Base-by-base conservation (phyloP, 805 yeast species). In the Starmerella riodocensis region DNA sequence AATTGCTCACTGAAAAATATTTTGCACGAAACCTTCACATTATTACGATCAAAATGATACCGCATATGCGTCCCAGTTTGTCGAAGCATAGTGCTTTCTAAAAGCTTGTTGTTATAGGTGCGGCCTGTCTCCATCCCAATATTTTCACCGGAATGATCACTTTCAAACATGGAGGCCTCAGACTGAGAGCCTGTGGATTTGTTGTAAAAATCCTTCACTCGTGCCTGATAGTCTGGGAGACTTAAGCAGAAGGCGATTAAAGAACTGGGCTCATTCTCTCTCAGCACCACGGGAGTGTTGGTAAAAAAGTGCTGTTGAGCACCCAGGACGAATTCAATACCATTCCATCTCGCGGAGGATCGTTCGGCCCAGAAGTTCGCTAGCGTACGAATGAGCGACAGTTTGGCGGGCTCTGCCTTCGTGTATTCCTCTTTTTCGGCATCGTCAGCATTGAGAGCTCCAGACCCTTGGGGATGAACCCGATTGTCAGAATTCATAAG, bases 311-410 rank as follows among this genome's bases (percentile, higher is more conserved):
- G 97, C 54, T 91, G 97, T 0, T 78, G 70, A 0, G 85, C 70
- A 2, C 61, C 69, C 39, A 86, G 65, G 1, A 97, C 94, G 58
- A 85, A 86, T 16, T 73, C 78, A 25, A 91, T 64, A 0, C 95
- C 93, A 48, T 82, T 85, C 97, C 97, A 93, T 17, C 91, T 67
- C 1, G 93, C 78, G 0, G 96, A 91, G 1, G 97, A 82, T 52
- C 98, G 65, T 60, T 91, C 97, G 1, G 96, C 96, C 97, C 97
- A 91, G 59, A 91, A 91, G 51, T 77, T 83, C 0, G 93, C 73
- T 40, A 93, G 63, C 0, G 93, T 75, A 51, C 81, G 83, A 63
- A 91, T 71, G 26, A 91, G 59, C 1, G 95, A 78, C 11, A 37
- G 32, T 25, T 40, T 36, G 3, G 36, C 34, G 4, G 49, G 44